These are phyloP conservation scores for Phytopythium oedochilum DNA, from an alignment of 352 stramenopile genomes.

Conservation along the genomic window DNA sequence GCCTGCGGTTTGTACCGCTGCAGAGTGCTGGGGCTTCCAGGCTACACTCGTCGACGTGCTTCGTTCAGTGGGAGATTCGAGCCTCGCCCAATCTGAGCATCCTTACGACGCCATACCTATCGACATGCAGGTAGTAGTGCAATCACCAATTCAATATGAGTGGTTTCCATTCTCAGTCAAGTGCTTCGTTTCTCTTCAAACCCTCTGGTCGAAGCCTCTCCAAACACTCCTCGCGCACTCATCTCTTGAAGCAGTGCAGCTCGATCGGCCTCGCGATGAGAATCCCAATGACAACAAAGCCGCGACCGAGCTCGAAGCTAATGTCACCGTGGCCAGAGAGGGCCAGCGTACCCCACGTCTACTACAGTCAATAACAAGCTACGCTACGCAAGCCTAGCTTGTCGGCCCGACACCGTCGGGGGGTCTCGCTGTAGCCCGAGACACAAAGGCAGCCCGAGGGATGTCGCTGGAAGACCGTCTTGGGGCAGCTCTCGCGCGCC, in stretches of 20 bases:
- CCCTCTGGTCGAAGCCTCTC: too few species aligned
- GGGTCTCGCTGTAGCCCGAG: too few species aligned
- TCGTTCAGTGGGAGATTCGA: not conserved
- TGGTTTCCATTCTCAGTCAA: not conserved
- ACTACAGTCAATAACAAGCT: too few species aligned
- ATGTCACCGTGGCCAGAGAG: constrained; percentile 20
- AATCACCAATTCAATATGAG: not conserved
- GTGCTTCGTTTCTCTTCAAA: too few species aligned
- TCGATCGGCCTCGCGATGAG: constrained; percentile 27
- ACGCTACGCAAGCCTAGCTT: too few species aligned
- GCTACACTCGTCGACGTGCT: not conserved
- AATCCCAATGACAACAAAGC: constrained; percentile 22
- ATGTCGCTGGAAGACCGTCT: too few species aligned
- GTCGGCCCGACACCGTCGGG: too few species aligned
- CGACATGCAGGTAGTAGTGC: not conserved
- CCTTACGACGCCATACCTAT: not conserved
- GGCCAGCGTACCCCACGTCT: constrained; percentile 34
- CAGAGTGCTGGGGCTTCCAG: not conserved
- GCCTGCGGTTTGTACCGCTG: not conserved
- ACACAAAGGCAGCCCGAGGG: too few species aligned
- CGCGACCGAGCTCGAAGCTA: constrained; percentile 27
- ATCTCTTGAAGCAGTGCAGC: constrained; percentile 22
- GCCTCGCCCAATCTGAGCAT: not conserved
- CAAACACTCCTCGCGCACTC: too few species aligned
- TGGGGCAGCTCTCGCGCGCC: too few species aligned